phyloP scores from a whole-genome alignment of 495 filamentous ascomycete species.

The Penicillium macrosclerotiorum region DNA sequence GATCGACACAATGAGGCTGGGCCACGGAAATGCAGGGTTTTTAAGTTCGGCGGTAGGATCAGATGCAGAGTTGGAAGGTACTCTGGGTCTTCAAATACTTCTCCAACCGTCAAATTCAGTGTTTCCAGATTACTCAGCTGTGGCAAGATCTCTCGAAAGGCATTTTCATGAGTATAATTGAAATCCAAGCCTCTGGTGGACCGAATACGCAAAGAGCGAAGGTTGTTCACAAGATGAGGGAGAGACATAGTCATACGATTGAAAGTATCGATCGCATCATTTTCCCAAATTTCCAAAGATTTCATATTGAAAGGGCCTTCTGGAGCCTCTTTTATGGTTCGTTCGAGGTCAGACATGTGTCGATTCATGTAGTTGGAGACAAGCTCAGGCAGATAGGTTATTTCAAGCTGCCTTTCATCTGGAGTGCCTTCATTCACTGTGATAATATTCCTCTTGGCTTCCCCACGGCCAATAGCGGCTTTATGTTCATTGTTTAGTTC shows the following conservation, averaged over 20 bases:
- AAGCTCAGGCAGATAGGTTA: conserved; percentile 12
- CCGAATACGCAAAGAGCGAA: conserved; percentile 17
- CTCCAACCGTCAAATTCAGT: conserved; percentile 22
- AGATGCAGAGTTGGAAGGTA: conserved; percentile 16
- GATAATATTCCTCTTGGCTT: conserved; percentile 9
- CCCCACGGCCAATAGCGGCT: conserved; percentile 13
- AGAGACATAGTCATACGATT: conserved; percentile 19
- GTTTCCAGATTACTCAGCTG: conserved; percentile 17
- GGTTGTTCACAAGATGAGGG: conserved; percentile 20
- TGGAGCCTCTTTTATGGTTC: conserved; percentile 4
- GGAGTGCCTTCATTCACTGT: background rate
- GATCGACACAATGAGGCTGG: conserved; percentile 17
- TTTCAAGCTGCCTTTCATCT: conserved; percentile 9
- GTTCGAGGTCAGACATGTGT: conserved; percentile 1
- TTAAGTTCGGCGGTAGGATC: conserved; percentile 17
- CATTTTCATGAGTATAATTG: conserved; percentile 1
- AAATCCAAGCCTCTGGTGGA: conserved; percentile 22
- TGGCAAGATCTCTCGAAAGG: conserved; percentile 11
- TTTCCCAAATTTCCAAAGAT: conserved; percentile 24
- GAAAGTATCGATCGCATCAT: conserved; percentile 24
- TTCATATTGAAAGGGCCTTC: conserved; percentile 5
- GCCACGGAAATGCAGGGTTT: conserved; percentile 21
- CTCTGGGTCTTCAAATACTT: conserved; percentile 16
- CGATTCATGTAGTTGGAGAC: conserved; percentile 11
- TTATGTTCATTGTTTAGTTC: conserved; percentile 7